phyloP scores from a whole-genome alignment of 129 eudicot genomes.

The Saussurea involucrata region DNA sequence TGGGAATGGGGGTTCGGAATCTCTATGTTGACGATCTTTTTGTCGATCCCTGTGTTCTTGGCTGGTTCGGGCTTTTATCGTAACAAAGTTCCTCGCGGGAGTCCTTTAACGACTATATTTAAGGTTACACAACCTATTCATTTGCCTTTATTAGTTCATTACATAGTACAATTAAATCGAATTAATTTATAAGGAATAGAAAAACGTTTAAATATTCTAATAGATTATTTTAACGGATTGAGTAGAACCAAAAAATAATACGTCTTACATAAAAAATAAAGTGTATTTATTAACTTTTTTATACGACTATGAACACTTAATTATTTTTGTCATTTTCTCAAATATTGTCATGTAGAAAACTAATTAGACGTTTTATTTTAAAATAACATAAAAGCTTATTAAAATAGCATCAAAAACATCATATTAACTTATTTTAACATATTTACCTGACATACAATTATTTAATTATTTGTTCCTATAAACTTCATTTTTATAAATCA shows the following conservation, averaged over 20 bases:
- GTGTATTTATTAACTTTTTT: too few species aligned
- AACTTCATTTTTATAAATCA: too few species aligned
- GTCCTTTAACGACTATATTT: constrained; percentile 73
- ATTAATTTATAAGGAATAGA: background rate
- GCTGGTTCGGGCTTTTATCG: constrained; percentile 58
- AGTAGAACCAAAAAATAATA: background rate
- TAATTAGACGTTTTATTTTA: too few species aligned
- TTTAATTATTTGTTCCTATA: too few species aligned
- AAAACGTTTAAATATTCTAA: too few species aligned
- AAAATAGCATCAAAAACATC: too few species aligned
- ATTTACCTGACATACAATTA: too few species aligned
- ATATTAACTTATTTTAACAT: too few species aligned
- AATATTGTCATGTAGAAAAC: too few species aligned
- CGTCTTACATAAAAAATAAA: background rate
- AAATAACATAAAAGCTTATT: too few species aligned
- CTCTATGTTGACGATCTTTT: constrained; percentile 53
- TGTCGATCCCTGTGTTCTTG: constrained; percentile 69
- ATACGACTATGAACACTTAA: too few species aligned
- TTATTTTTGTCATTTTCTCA: too few species aligned
- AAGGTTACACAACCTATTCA: constrained; percentile 40
- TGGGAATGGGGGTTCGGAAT: constrained; percentile 96
- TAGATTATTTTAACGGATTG: background rate
- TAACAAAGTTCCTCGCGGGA: constrained; percentile 78
- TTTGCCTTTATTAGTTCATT: background rate
- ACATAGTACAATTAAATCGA: background rate